Conservation (phyloP, 106 monocot species). For the Agapanthus africanus region DNA sequence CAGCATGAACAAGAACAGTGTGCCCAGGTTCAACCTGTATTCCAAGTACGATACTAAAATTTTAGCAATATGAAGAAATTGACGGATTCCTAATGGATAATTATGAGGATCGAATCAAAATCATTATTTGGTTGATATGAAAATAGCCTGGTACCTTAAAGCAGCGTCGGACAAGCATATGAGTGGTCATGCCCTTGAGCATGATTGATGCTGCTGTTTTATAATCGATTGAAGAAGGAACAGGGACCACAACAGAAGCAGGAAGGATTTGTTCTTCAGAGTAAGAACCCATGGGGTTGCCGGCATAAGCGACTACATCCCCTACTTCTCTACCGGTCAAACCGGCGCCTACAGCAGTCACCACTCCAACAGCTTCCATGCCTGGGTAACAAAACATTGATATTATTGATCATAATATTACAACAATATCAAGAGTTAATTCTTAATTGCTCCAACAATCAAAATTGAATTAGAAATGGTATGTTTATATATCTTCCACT, state of each 20-base stretch:
- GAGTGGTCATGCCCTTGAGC: constrained; percentile 91
- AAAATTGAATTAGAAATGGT: too few species aligned
- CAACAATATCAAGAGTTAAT: too few species aligned
- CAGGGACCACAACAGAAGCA: constrained; percentile 57
- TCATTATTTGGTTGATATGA: too few species aligned
- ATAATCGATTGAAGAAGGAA: constrained; percentile 67
- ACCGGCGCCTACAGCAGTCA: constrained; percentile 87
- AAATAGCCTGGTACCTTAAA: too few species aligned
- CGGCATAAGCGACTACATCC: constrained; percentile 88
- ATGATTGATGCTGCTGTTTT: constrained; percentile 64
- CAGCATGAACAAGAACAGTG: constrained; percentile 85
- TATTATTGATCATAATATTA: too few species aligned
- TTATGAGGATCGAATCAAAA: too few species aligned
- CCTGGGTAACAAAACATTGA: too few species aligned
- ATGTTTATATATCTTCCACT: too few species aligned
- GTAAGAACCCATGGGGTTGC: constrained; percentile 72
- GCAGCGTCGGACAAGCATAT: constrained; percentile 49
- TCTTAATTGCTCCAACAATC: too few species aligned
- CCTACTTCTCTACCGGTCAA: constrained; percentile 72
- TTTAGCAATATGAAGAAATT: too few species aligned
- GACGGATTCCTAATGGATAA: too few species aligned
- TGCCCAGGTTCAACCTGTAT: constrained; percentile 78
- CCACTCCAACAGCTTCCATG: constrained; percentile 87
- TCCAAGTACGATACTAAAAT: too few species aligned
- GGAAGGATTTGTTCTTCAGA: constrained; percentile 91